Base-by-base conservation (phyloP, 1,284 basidiomycete species). In the Athelia psychrophila region DNA sequence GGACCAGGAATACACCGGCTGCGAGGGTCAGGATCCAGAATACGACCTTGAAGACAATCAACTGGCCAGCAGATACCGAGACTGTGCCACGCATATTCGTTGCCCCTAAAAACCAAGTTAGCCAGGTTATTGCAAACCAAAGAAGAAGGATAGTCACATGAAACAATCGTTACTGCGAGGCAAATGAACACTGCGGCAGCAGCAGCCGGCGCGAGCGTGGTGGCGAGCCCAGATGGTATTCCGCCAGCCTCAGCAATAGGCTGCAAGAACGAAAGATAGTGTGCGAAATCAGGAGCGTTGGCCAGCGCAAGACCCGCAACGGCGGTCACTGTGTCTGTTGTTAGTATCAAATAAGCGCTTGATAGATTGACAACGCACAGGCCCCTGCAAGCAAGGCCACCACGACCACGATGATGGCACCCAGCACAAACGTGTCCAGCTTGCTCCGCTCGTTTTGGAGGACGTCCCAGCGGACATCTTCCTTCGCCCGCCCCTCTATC, bases 391-490 rank as follows among this genome's bases (percentile, higher is more conserved):
- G 70, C 20, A 83, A 56, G 1, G 86, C 58, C 2, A 70, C 68
- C 9, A 81, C 68, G 3, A 80, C 65, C 5, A 68, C 65, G 3
- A 86, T 72, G 24, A 85, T 66, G 18, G 71, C 64, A 83, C 86
- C 88, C 58, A 86, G 81, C 3, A 74, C 71, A 32, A 73, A 48
- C 36, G 65, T 62, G 53, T 78, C 77, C 57, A 76, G 58, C 48
- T 63, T 53, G 22, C 71, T 75, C n/a, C 77, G 66, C 56, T 81
- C 78, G 54, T 76, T 73, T 58, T 89, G 88, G 19, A 92, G 67
- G 47, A 89, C 81, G 54, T 83, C 79, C 89, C 90, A 93, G 48
- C 86, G 67, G 25, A 93, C 81, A 62, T 92, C 90, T 59, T 92
- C 89, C 64, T 88, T 90, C 13, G 86, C 83, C 44, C 84, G 71